Evolutionary conservation across 192 early-diverging fungal species (phyloP), one percentile per base, ranked within the genome.

Genomic region (Phycomyces nitens): DNA sequence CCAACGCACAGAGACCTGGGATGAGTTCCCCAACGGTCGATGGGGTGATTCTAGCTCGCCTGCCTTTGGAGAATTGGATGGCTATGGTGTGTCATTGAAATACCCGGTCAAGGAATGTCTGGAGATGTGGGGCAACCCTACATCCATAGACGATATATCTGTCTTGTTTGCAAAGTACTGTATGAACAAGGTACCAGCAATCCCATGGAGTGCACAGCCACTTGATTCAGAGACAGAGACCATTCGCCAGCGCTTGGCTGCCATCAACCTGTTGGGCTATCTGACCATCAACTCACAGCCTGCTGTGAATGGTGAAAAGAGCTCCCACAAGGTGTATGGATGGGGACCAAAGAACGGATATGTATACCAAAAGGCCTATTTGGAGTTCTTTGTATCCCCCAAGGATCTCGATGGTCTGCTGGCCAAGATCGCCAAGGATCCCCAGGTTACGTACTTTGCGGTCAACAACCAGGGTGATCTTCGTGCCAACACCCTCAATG

Each of bases 41-140:
- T 99, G 95, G 97, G 97, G 97, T 26, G 95, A 99, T 65, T 87
- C 97, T 20, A 80, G 94, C 24, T 99, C 95, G 4, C 94, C 94
- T 4, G 77, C 82, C 1, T 84, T 77, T 66, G 83, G 83, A 47
- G 83, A 84, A 29, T 53, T 84, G 34, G 90, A 90, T 64, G 85
- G 90, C 21, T 90, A 91, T 73, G 89, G 87, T 26, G 72, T 85
- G 41, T 81, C 78, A 15, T 78, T 94, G 20, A 91, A 91, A 54
- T 75, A 82, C 52, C 60, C 83, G 10, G 62, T 27, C 11, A 75
- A 77, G 8, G 82, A 86, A 52, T 76, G 76, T 54, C 47, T 88
- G 11, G 53, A 63, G 40, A 71, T 84, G 62, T 98, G 96, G 96
- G 85, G 87, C 47, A 64, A 72, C n/a, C 96, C 96, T 6, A 72